These are phyloP conservation scores for Dryas alaskensis DNA, from an alignment of 306 rosid species.

Conservation along the genomic window DNA sequence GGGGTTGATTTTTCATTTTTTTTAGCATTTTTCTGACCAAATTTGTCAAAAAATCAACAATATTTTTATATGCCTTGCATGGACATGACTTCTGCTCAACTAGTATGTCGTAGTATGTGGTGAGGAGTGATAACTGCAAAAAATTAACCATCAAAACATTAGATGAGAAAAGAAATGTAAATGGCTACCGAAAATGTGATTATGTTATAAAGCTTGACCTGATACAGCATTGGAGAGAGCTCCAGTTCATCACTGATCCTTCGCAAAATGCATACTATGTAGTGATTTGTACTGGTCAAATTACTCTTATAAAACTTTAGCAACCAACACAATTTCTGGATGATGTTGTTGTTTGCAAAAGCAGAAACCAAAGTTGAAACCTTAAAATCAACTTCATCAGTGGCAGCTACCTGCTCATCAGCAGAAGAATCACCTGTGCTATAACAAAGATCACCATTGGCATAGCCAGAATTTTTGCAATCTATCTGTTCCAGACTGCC, in stretches of 20 bases:
- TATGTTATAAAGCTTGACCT: slow-evolving; percentile 49
- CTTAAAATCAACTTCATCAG: slow-evolving; percentile 80
- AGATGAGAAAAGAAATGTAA: slow-evolving; percentile 24
- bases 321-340: slow-evolving; percentile 88
- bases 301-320: slow-evolving; percentile 94
- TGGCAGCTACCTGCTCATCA: slow-evolving; percentile 61
- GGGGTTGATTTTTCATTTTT: slow-evolving; percentile 82
- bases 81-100: slow-evolving; percentile 74
- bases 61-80: slow-evolving; percentile 49
- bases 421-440: slow-evolving; percentile 57
- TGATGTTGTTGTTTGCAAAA: slow-evolving; percentile 63
- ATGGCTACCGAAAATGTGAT: slow-evolving; percentile 16
- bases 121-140: slow-evolving; percentile 79
- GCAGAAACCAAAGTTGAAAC: slow-evolving; percentile 71
- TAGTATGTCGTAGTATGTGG: slow-evolving; percentile 67
- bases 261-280: slow-evolving; percentile 64
- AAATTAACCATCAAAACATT: slow-evolving; percentile 12
- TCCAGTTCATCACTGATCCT: slow-evolving; percentile 79
- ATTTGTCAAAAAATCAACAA: slow-evolving; percentile 65
- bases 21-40: slow-evolving; percentile 82
- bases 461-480: slow-evolving; percentile 33
- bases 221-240: slow-evolving; percentile 91
- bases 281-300: slow-evolving; percentile 65
- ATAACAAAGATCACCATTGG: slow-evolving; percentile 41
- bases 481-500: slow-evolving; percentile 33